These are phyloP conservation scores for Syncephalis plumigaleata DNA, from an alignment of 371 early-diverging fungal species.

Conservation along the genomic window DNA sequence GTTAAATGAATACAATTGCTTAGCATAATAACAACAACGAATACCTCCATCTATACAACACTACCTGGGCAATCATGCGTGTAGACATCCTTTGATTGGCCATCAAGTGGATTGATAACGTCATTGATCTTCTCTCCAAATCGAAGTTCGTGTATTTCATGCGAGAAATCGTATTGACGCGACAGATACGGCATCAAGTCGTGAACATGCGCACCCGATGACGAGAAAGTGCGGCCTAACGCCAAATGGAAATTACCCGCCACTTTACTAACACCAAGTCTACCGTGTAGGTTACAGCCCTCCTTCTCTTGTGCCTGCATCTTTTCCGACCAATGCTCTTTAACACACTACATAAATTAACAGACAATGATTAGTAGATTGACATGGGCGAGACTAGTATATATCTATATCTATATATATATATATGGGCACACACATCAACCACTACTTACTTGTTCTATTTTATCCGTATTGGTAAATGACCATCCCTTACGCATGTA, in stretches of 20 bases:
- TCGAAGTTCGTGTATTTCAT: slow-evolving; percentile 61
- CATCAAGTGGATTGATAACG: slow-evolving; percentile 66
- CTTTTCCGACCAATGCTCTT: slow-evolving; percentile 65
- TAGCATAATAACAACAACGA: slow-evolving; percentile 11
- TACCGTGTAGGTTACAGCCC: slow-evolving; percentile 78
- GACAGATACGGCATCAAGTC: slow-evolving; percentile 41
- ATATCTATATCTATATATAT: too few species aligned
- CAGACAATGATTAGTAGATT: background rate
- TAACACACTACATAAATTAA: slow-evolving; percentile 39
- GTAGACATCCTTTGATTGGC: slow-evolving; percentile 2
- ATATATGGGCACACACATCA: too few species aligned
- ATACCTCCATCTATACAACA: slow-evolving; percentile 1
- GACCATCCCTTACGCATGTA: slow-evolving; percentile 73
- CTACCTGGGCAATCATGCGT: too few species aligned
- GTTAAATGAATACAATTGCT: too few species aligned
- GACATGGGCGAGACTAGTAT: too few species aligned
- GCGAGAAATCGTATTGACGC: slow-evolving; percentile 54
- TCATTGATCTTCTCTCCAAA: slow-evolving; percentile 55
- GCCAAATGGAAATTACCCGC: slow-evolving; percentile 86
- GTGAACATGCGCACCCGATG: slow-evolving; percentile 66
- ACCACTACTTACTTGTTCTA: slow-evolving; percentile 52
- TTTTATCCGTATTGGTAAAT: slow-evolving; percentile 38
- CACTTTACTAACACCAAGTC: slow-evolving; percentile 76
- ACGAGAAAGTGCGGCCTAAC: slow-evolving; percentile 75
- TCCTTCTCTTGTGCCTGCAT: slow-evolving; percentile 65